These are phyloP conservation scores for Tricholomella constricta DNA, from an alignment of 768 basidiomycete species.

Conservation along the genomic window DNA sequence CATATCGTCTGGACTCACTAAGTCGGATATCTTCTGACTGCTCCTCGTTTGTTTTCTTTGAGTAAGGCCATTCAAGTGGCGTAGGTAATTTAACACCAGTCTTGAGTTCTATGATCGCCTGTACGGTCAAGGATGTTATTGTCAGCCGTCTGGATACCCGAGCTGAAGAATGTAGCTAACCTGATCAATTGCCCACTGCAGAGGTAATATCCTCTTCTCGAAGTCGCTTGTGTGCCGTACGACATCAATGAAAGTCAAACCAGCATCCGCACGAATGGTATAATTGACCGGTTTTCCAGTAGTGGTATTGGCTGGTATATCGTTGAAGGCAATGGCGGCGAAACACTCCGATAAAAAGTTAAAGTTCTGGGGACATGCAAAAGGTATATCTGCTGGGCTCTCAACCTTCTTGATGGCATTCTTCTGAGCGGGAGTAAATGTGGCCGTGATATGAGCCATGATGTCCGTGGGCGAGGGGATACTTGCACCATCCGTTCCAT, in stretches of 20 bases:
- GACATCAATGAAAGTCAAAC: slow-evolving; percentile 67
- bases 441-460: slow-evolving; percentile 58
- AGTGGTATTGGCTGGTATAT: slow-evolving; percentile 45
- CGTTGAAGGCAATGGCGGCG: slow-evolving; percentile 63
- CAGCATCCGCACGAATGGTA: slow-evolving; percentile 68
- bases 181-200: slow-evolving; percentile 78
- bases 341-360: slow-evolving; percentile 70
- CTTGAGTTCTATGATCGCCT: slow-evolving; percentile 74
- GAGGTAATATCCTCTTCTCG: slow-evolving; percentile 64
- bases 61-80: slow-evolving; percentile 75
- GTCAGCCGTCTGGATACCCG: not conserved
- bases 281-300: slow-evolving; percentile 55
- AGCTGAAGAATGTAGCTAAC: slow-evolving; percentile 35
- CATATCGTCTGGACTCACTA: slow-evolving; percentile 40
- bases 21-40: slow-evolving; percentile 56
- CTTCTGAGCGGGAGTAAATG: slow-evolving; percentile 51
- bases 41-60: slow-evolving; percentile 65
- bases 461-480: slow-evolving; percentile 58
- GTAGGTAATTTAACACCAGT: slow-evolving; percentile 56
- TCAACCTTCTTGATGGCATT: slow-evolving; percentile 50
- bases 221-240: slow-evolving; percentile 66
- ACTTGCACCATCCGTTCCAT: slow-evolving; percentile 59
- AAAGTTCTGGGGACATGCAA: slow-evolving; percentile 73
- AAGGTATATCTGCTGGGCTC: slow-evolving; percentile 50
- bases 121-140: not conserved